Evolutionary conservation across 257 asterid species (phyloP), one percentile per base, ranked within the genome.

Genomic region (Primulina eburnea): DNA sequence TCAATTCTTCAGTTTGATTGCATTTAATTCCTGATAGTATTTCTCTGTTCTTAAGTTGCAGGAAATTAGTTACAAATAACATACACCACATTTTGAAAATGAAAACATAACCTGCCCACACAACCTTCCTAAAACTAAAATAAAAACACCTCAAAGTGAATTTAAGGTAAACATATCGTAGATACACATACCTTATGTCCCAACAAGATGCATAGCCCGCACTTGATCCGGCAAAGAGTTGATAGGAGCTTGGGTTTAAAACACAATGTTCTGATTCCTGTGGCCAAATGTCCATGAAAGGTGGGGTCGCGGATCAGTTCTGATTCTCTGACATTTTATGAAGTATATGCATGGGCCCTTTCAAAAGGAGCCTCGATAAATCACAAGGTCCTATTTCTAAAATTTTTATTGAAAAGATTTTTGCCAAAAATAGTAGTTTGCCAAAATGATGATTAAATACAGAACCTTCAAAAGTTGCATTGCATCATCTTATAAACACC

Each of bases 171-270:
- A 24, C 43, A 10, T 35, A 38, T 6, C 6, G 17, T 40, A 40
- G 35, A 68, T 30, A 35, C 62, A 77, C 77, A 59, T 82, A 90
- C 98, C 97, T 89, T 59, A 93, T 71, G 81, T 93, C 97, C 96
- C 96, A 93, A 76, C 97, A 89, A 73, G 89, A 89, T 74, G 84
- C 91, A 73, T 82, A 73, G 8, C 99, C 99, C 29, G 86, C 82
- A 70, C 86, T 89, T 67, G 96, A 86, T 82, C 97, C 97, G 61
- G 97, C 80, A 76, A 90, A 89, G 38, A 93, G 78, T 68, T 77
- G 68, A 71, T 84, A 50, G 58, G 97, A 87, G 79, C 81, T 71
- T 72, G 94, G 88, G 75, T 85, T 85, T 87, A 71, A 81, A 76
- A 74, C 92, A 86, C 79, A 93, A 56, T 14, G 96, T 84, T 77